Percentiles rank a stretch among this genome's conserved stretches.
These are phyloP conservation scores for Rhodomyrtus psidioides DNA, from an alignment of 441 rosid genomes.

Conservation along the genomic window DNA sequence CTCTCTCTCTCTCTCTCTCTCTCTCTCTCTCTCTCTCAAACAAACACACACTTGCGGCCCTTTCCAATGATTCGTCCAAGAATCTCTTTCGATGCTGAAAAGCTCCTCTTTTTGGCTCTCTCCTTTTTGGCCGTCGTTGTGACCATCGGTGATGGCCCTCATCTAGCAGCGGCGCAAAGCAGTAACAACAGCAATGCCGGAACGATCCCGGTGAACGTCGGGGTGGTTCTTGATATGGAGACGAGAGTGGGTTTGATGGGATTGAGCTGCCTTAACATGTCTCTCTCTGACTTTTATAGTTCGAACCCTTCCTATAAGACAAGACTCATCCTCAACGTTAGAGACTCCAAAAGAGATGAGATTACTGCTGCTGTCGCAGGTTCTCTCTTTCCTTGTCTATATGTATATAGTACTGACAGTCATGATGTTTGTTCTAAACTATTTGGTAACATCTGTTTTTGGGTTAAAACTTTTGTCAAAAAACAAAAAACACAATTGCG, in stretches of 20 bases:
- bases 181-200: neutral
- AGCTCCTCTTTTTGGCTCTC: neutral
- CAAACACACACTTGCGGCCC: neutral
- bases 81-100: neutral
- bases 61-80: neutral
- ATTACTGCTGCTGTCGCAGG: neutral
- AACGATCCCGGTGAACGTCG: neutral
- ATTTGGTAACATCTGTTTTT: too few relatives aligned
- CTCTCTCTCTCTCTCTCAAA: too few relatives aligned
- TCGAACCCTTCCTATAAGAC: neutral
- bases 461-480: too few relatives aligned
- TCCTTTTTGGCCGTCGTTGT: neutral
- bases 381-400: neutral
- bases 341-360: neutral
- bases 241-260: neutral
- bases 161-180: neutral
- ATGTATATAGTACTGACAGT: neutral
- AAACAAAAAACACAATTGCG: neutral
- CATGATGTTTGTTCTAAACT: too few relatives aligned
- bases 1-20: too few relatives aligned
- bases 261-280: neutral
- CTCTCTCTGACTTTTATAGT: neutral
- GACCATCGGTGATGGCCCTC: neutral
- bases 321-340: neutral
- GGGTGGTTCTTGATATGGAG: neutral